phyloP scores from a whole-genome alignment of 257 asterid genomes.

The Plantago ovata region DNA sequence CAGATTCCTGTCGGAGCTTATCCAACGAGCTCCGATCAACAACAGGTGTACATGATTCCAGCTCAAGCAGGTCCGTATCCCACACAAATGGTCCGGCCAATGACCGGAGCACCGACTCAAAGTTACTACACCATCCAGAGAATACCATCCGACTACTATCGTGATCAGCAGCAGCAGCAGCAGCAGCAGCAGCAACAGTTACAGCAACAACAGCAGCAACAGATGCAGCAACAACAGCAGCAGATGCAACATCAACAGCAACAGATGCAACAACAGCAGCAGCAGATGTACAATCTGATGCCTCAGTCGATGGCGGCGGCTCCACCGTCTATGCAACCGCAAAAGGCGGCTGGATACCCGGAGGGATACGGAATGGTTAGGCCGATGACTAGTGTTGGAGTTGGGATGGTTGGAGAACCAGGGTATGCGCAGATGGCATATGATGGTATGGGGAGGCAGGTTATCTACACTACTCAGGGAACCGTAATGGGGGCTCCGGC shows the following conservation, averaged over 20 bases:
- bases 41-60: conserved; percentile 71
- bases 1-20: conserved; percentile 45
- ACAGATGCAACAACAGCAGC: conserved; percentile 29
- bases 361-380: conserved; percentile 55
- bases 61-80: conserved; percentile 50
- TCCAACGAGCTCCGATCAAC: conserved; percentile 49
- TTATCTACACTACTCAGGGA: conserved; percentile 60
- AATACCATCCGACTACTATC: conserved; percentile 55
- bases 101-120: conserved; percentile 53
- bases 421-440: conserved; percentile 73
- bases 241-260: conserved; percentile 24
- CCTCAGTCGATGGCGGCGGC: conserved; percentile 36
- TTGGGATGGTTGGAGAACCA: conserved; percentile 29
- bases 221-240: background rate
- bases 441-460: conserved; percentile 68
- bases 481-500: conserved; percentile 36
- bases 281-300: conserved; percentile 49
- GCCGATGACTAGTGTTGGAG: conserved; percentile 14
- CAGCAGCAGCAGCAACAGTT: conserved; percentile 1
- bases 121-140: conserved; percentile 77
- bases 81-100: conserved; percentile 48
- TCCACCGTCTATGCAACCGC: conserved; percentile 33
- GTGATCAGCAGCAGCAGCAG: conserved; percentile 39
- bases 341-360: conserved; percentile 37
- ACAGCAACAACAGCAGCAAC: conserved; percentile 21